Evolutionary conservation across 1,284 basidiomycete genomes (phyloP).

Genomic region (Papiliotrema nemorosa): DNA sequence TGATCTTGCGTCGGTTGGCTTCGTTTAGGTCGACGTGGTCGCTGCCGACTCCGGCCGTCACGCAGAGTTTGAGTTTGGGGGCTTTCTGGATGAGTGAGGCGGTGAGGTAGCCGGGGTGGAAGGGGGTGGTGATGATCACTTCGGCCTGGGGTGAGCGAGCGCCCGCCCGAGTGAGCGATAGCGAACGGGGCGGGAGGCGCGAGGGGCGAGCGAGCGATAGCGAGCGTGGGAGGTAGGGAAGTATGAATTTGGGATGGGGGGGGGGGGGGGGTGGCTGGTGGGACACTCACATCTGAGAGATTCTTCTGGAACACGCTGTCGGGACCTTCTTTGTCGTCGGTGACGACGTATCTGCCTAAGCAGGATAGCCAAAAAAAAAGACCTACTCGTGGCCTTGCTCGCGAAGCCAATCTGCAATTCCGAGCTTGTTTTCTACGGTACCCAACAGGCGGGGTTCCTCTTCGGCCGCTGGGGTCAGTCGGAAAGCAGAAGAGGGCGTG

Average conservation of each 20-base stretch:
- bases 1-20: conserved; percentile 74
- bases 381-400: conserved; percentile 73
- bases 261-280: no score
- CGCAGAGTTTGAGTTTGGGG: conserved; percentile 84
- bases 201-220: no score
- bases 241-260: no score
- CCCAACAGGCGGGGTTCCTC: conserved; percentile 83
- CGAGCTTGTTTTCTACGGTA: conserved; percentile 86
- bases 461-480: conserved; percentile 56
- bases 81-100: conserved; percentile 72
- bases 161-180: background rate
- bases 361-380: background rate
- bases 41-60: conserved; percentile 92
- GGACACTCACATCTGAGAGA: conserved; percentile 65
- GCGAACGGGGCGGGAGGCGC: no score
- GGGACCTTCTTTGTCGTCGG: conserved; percentile 81
- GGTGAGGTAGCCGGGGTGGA: conserved; percentile 82
- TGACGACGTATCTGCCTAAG: conserved; percentile 54
- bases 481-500: background rate
- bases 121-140: conserved; percentile 76
- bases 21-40: conserved; percentile 91
- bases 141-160: conserved; percentile 30
- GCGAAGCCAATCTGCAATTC: conserved; percentile 67
- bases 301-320: conserved; percentile 84
- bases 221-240: no score